A percentile compares a stretch with the other conserved stretches of the same genome.
Evolutionary conservation across 345 rosid species (phyloP).

Genomic region (Lumnitzera racemosa): DNA sequence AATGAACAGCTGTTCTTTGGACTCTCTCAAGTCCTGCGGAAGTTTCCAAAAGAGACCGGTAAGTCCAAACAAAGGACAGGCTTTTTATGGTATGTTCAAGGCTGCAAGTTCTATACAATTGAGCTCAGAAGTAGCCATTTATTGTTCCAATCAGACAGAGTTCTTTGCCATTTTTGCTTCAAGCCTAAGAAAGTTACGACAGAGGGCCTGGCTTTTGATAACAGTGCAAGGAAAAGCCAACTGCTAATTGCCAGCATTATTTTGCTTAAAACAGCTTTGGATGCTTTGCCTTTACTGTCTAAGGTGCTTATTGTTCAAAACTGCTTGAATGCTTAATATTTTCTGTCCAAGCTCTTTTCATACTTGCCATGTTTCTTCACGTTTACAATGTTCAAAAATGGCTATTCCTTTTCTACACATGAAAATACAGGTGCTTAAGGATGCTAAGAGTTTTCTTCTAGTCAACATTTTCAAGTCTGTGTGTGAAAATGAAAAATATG

Average conservation of each 20-base stretch:
- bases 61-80: conserved; percentile 15
- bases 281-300: conserved; percentile 81
- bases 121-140: neutral
- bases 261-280: conserved; percentile 88
- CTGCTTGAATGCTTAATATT: no score
- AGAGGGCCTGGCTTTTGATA: conserved; percentile 50
- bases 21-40: conserved; percentile 85
- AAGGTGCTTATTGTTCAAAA: conserved; percentile 31
- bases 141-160: conserved; percentile 57
- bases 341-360: no score
- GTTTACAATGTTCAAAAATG: no score
- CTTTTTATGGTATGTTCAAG: conserved; percentile 5
- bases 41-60: conserved; percentile 97
- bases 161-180: conserved; percentile 97
- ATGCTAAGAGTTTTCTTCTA: conserved; percentile 82
- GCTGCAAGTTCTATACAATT: conserved; percentile 5
- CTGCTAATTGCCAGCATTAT: conserved; percentile 80
- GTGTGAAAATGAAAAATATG: conserved; percentile 69
- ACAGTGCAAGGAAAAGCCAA: conserved; percentile 71
- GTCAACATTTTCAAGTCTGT: conserved; percentile 64
- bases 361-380: no score
- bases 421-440: conserved; percentile 64
- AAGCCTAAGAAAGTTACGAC: conserved; percentile 77
- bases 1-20: conserved; percentile 94
- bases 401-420: neutral